phyloP scores from a whole-genome alignment of 768 basidiomycete species.

The Termitomyces titanicus region DNA sequence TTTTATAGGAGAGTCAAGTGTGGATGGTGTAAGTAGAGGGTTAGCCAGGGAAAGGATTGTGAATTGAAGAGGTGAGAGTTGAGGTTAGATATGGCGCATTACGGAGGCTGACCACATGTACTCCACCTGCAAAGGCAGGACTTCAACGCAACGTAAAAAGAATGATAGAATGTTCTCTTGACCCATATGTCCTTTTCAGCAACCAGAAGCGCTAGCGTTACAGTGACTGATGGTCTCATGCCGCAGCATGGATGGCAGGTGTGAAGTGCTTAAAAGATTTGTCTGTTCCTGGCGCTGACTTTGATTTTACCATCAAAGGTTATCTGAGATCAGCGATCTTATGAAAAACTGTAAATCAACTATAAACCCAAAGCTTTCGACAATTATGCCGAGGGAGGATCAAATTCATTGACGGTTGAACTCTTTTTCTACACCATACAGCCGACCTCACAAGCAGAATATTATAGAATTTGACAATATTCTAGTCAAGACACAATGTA shows the following conservation, averaged over 20 bases:
- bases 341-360: conserved; percentile 31
- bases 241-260: conserved; percentile 35
- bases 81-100: conserved; percentile 43
- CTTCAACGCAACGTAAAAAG: conserved; percentile 41
- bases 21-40: conserved; percentile 18
- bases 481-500: not conserved
- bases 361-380: conserved; percentile 20
- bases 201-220: conserved; percentile 22
- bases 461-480: not conserved
- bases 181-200: conserved; percentile 26
- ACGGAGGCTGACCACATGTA: conserved; percentile 52
- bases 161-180: conserved; percentile 32
- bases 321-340: conserved; percentile 38
- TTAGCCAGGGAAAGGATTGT: conserved; percentile 33
- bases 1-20: conserved; percentile 18
- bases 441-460: not conserved
- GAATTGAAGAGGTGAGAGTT: conserved; percentile 47
- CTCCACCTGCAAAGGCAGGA: conserved; percentile 32
- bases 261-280: conserved; percentile 31
- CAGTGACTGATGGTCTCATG: conserved; percentile 23
- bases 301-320: conserved; percentile 28
- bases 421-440: not conserved
- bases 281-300: conserved; percentile 21
- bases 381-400: conserved; percentile 14
- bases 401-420: not conserved